These are phyloP conservation scores for Alternaria triticina DNA, from an alignment of 2,329 filamentous ascomycete species.

Conservation along the genomic window DNA sequence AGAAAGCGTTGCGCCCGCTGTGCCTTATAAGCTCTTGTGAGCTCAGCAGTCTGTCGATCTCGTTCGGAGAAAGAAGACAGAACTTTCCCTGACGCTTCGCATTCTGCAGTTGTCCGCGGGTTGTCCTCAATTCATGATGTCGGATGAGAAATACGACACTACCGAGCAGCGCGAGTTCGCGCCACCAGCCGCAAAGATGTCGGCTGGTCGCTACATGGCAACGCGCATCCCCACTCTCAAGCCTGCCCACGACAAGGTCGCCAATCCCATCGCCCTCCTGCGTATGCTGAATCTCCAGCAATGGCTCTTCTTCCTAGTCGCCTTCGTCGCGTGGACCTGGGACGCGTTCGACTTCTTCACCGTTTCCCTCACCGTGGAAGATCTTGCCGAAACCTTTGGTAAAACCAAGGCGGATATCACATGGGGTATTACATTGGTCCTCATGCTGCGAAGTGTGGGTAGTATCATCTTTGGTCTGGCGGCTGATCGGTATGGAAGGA, in stretches of 20 bases:
- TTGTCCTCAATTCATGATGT: conserved; percentile 17
- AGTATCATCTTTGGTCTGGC: conserved; percentile 63
- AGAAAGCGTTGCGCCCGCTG: not conserved
- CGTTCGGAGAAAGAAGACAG: not conserved
- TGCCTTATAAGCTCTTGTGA: not conserved
- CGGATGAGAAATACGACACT: conserved; percentile 24
- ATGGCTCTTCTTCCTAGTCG: conserved; percentile 64
- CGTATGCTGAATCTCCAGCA: conserved; percentile 60
- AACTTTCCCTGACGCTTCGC: not conserved
- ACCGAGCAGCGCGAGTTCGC: conserved; percentile 23
- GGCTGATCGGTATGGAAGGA: conserved; percentile 62
- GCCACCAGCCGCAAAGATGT: conserved; percentile 20
- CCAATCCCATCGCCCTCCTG: conserved; percentile 62
- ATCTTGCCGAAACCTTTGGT: conserved; percentile 61
- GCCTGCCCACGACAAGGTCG: conserved; percentile 61
- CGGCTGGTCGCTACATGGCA: conserved; percentile 56
- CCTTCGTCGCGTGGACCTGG: conserved; percentile 57
- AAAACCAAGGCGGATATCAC: conserved; percentile 65
- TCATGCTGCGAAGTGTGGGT: conserved; percentile 68
- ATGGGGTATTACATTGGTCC: conserved; percentile 57
- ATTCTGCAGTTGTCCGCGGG: no score
- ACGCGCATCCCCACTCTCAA: conserved; percentile 62
- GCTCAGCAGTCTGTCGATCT: not conserved
- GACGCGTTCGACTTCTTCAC: conserved; percentile 68
- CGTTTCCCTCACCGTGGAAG: conserved; percentile 62